Evolutionary conservation across 2,329 filamentous ascomycete genomes (phyloP).

Genomic region (Fusarium buxicola): DNA sequence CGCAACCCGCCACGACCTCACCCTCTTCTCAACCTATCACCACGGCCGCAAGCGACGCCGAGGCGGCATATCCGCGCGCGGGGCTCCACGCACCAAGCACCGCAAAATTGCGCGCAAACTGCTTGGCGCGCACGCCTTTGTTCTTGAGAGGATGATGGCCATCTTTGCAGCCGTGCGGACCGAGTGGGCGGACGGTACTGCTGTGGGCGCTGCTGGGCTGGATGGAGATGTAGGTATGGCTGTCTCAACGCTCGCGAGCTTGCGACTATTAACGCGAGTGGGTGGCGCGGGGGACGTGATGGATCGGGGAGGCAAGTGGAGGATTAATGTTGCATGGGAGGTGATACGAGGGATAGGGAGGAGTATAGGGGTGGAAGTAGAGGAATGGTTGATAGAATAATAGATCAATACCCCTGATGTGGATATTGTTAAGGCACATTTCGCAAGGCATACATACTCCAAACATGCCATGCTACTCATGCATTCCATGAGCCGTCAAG

Average conservation of each 20-base stretch:
- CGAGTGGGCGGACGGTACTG: slow-evolving; percentile 60
- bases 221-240: slow-evolving; percentile 71
- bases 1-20: slow-evolving; percentile 75
- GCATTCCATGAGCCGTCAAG: slow-evolving; percentile 22
- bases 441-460: not conserved
- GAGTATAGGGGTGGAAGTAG: slow-evolving; percentile 80
- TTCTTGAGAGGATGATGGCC: slow-evolving; percentile 81
- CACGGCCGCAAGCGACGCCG: slow-evolving; percentile 64
- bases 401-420: slow-evolving; percentile 1
- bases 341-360: slow-evolving; percentile 76
- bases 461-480: slow-evolving; percentile 24
- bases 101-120: slow-evolving; percentile 82
- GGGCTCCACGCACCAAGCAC: slow-evolving; percentile 60
- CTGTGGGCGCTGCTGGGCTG: slow-evolving; percentile 49
- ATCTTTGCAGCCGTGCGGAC: slow-evolving; percentile 76
- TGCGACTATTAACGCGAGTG: slow-evolving; percentile 76
- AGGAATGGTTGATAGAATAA: slow-evolving; percentile 79
- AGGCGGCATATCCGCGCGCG: slow-evolving; percentile 55
- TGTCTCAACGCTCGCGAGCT: slow-evolving; percentile 77
- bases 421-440: not conserved
- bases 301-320: slow-evolving; percentile 79
- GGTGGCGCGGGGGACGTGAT: slow-evolving; percentile 71
- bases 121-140: slow-evolving; percentile 80
- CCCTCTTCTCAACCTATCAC: slow-evolving; percentile 80
- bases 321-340: slow-evolving; percentile 84